Base-by-base conservation (phyloP, 352 stramenopile species). In the Globisporangium iwayamae region DNA sequence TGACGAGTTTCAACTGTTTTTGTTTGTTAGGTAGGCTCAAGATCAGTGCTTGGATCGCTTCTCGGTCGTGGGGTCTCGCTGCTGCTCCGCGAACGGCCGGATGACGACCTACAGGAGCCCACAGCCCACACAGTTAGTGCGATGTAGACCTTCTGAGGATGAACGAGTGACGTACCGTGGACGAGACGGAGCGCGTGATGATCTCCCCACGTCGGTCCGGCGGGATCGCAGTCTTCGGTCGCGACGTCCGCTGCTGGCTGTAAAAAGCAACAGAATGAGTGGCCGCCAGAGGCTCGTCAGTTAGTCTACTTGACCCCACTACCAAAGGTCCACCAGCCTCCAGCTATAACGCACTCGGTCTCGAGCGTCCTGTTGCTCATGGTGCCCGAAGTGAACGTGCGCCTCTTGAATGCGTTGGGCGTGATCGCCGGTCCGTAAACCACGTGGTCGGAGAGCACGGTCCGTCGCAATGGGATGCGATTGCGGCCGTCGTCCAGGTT, bases 351-450 rank as follows among this genome's bases (percentile, higher is more conserved):
- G 48, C n/a, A 55, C 58, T 67, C 55, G n/a, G n/a, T 48, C 11
- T 67, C 54, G 36, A 52, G 32, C 18, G 38, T 48, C 7, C 30
- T 30, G 34, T 30, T 57, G 34, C 43, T 18, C 43, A 10, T 10
- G 16, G 14, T 18, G 16, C 41, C 48, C 6, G 61, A 22, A 32
- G 8, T 52, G 10, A 48, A 46, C 46, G 1, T 22, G 10, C 54
- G 45, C n/a, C 55, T 50, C 28, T 66, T 73, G 20, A 74, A 75
- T 14, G 76, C 66, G 36, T 76, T 71, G 4, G 75, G 78, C 50
- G 81, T 87, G 69, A 90, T 86, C 30, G 75, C 74, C 3, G 81
- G 81, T 0, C 79, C 81, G 61, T 90, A 90, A 4, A 90, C 72
- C 22, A 90, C 75, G 28, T 85, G 77, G 46, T 90, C 77, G 0